Base-by-base conservation (phyloP, 805 yeast genomes). In the Metschnikowia drakensbergensis region DNA sequence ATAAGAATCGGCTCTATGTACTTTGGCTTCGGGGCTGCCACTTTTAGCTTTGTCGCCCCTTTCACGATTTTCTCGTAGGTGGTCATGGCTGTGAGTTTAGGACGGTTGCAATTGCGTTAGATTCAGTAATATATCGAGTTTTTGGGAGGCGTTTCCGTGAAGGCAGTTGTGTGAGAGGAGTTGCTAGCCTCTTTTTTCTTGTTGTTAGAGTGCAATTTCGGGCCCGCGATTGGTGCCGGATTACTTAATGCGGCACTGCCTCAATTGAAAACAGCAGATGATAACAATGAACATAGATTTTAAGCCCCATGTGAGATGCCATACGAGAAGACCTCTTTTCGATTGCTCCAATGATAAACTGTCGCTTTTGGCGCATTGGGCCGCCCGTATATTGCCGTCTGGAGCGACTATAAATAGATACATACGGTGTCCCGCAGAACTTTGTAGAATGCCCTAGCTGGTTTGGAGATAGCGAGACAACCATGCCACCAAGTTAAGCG, bases 21-120 rank as follows among this genome's bases (percentile, higher is more conserved):
- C 66, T 94, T 94, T 34, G 95, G 86, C 68, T 94, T 94, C 5
- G 99, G 99, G n/a, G 98, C 96, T 8, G 98, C 98, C 70, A 88
- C 79, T 81, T 72, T 71, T 51, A 73, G 69, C 58, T 72, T 68
- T 54, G 77, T 69, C 55, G 74, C 75, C 13, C 76, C 75, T 71
- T 86, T 87, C 54, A 86, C 94, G 50, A 85, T 73, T 67, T 86
- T 86, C 53, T 83, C 84, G 61, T 82, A 83, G 1, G 59, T 56
- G 27, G 59, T 52, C 61, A 58, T 57, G 23, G 39, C 8, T 27
- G 33, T 6, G 10, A 17, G n/a, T n/a, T 11, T 22, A 11, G 26
- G 10, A 10, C 5, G 23, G 8, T 27, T 13, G 41, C 36, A 40
- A 31, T 40, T 40, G 36, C 29, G 5, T 23, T 40, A n/a, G 7